These are phyloP conservation scores for Talaromyces funiculosus DNA, from an alignment of 2,329 filamentous ascomycete species.

Conservation along the genomic window DNA sequence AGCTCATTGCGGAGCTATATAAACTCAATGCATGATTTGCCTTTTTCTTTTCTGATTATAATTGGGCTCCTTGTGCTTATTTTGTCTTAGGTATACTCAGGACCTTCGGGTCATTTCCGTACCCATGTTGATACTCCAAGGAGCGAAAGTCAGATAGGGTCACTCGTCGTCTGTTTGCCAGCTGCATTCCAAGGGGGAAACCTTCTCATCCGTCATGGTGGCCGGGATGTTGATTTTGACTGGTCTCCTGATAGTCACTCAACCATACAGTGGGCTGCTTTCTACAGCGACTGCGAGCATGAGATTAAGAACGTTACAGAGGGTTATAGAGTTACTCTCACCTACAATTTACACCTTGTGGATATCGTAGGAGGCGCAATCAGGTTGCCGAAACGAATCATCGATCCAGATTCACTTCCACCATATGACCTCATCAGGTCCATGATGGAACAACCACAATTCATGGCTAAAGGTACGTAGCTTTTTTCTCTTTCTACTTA, in stretches of 20 bases:
- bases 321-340: conserved; percentile 54
- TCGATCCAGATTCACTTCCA: not conserved
- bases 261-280: conserved; percentile 32
- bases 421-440: not conserved
- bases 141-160: conserved; percentile 46
- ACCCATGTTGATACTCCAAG: conserved; percentile 52
- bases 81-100: conserved; percentile 44
- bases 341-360: conserved; percentile 53
- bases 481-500: not conserved
- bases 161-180: conserved; percentile 50
- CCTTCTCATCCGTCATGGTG: conserved; percentile 30
- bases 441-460: conserved; percentile 17
- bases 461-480: conserved; percentile 33
- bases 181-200: conserved; percentile 28
- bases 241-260: conserved; percentile 22
- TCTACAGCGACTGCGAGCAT: conserved; percentile 35
- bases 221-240: conserved; percentile 21
- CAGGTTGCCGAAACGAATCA: not conserved
- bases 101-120: conserved; percentile 47
- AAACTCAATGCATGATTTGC: conserved; percentile 49
- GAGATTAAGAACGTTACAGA: conserved; percentile 41
- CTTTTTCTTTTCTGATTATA: not conserved
- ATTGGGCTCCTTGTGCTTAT: not conserved
- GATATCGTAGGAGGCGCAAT: conserved; percentile 25
- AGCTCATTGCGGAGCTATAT: conserved; percentile 50